These are phyloP conservation scores for Coleophoma crateriformis DNA, from an alignment of 2,329 filamentous ascomycete genomes.

Conservation along the genomic window DNA sequence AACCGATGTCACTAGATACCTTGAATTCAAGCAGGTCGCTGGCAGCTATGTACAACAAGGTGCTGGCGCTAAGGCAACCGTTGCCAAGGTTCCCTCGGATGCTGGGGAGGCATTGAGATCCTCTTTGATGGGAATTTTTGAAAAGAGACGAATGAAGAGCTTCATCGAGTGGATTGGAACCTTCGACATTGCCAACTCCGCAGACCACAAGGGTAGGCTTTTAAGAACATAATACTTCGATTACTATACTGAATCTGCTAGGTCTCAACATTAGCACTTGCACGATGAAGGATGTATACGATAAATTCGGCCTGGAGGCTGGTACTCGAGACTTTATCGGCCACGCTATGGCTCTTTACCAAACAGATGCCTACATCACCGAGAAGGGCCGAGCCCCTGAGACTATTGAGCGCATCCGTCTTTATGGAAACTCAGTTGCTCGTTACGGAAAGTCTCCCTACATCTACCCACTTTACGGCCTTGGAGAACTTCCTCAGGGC, in stretches of 20 bases:
- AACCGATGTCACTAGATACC: constrained; percentile 83
- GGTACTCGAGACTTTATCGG: constrained; percentile 93
- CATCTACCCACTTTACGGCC: constrained; percentile 97
- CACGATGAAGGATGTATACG: constrained; percentile 98
- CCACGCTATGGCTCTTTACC: constrained; percentile 96
- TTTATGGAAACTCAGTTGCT: constrained; percentile 97
- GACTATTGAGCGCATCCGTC: constrained; percentile 82
- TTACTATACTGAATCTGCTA: constrained; percentile 30
- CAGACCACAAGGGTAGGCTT: constrained; percentile 78
- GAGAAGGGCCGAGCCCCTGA: constrained; percentile 70
- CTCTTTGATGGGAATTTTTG: constrained; percentile 92
- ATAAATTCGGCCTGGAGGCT: constrained; percentile 91
- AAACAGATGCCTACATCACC: constrained; percentile 81
- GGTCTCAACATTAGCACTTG: constrained; percentile 73
- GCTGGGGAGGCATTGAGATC: constrained; percentile 85
- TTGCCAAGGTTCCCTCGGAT: constrained; percentile 95
- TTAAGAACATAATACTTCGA: background rate
- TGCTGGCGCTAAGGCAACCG: constrained; percentile 72
- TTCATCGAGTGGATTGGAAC: constrained; percentile 94
- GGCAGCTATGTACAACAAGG: constrained; percentile 96
- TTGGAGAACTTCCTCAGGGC: constrained; percentile 94
- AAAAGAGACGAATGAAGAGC: constrained; percentile 94
- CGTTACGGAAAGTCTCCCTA: constrained; percentile 98
- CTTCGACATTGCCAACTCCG: constrained; percentile 75
- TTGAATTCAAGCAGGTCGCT: constrained; percentile 91